Base-by-base conservation (phyloP, 2,329 filamentous ascomycete genomes). In the Neopestalotiopsis rosae region DNA sequence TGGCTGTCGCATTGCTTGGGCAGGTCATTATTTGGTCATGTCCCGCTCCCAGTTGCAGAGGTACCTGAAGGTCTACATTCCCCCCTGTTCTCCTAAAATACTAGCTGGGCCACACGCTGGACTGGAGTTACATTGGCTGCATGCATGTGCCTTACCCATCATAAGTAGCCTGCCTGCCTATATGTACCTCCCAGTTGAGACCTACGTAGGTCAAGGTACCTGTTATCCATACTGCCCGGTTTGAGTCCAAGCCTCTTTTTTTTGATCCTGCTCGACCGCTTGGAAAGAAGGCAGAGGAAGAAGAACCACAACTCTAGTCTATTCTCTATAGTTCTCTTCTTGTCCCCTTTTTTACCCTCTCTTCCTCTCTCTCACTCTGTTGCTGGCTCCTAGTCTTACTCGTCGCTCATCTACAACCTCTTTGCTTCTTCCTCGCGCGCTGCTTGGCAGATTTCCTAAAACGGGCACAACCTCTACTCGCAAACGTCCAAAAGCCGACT, bases 1-100 rank as follows among this genome's bases (percentile, higher is more conserved):
- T n/a, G n/a, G 6, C 17, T 52, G n/a, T 52, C 45, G 45, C 45
- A 52, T 52, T 52, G 24, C 57, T 28, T 34, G 57, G 24, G 24
- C 57, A 30, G 57, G 24, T 59, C 57, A 28, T 59, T 40, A 34
- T 61, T 34, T 61, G 34, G 28, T 61, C 59, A 28, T 59, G 30
- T 61, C 59, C 59, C 34, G 24, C 14, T 59, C 57, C 57, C 57
- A 59, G 24, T 59, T 34, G 13, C 57, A 24, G 24, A 30, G 57
- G 34, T 24, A 30, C 24, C 56, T 30, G n/a, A 30, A 20, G 24
- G 24, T 30, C 56, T 20, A 12, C 20, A 30, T 20, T 58, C 13
- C 56, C 13, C 34, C 7, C 17, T 34, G 14, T 38, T 14, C 17
- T n/a, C 17, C 45, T 52, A 52, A 17, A 17, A 52, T n/a, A 17